Evolutionary conservation across 176 grass and related monocot genomes (phyloP).

Genomic region (Aegilops tauschii): DNA sequence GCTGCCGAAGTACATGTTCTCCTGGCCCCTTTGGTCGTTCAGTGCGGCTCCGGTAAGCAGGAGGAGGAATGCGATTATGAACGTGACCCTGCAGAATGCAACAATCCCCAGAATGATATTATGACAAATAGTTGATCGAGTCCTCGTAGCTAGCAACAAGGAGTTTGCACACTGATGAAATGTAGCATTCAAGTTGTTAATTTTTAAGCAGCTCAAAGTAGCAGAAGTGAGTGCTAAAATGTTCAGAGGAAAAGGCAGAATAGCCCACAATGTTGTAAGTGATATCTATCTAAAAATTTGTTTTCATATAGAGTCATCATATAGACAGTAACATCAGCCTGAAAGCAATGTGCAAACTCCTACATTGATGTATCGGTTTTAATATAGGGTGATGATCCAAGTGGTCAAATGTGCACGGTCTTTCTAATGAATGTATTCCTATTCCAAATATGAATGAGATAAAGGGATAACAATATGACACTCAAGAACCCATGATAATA

Average conservation of each 20-base stretch:
- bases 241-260: background rate
- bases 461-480: no score
- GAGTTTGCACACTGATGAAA: background rate
- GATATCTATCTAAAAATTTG: slow-evolving; percentile 18
- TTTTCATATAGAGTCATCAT: background rate
- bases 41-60: slow-evolving; percentile 82
- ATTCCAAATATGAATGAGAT: no score
- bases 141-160: background rate
- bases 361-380: background rate
- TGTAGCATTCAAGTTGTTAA: background rate
- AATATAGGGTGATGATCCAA: no score
- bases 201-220: background rate
- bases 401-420: no score
- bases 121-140: background rate
- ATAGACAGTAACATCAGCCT: background rate
- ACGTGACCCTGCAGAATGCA: slow-evolving; percentile 59
- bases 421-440: background rate
- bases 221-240: background rate
- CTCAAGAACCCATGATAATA: no score
- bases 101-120: background rate
- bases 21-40: slow-evolving; percentile 77
- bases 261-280: background rate
- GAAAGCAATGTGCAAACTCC: background rate
- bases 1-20: slow-evolving; percentile 90
- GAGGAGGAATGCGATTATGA: slow-evolving; percentile 86